Percentiles rank a stretch among this genome's conserved stretches.
Conservation (phyloP, 441 rosid species). For the Mallotus repandus region DNA sequence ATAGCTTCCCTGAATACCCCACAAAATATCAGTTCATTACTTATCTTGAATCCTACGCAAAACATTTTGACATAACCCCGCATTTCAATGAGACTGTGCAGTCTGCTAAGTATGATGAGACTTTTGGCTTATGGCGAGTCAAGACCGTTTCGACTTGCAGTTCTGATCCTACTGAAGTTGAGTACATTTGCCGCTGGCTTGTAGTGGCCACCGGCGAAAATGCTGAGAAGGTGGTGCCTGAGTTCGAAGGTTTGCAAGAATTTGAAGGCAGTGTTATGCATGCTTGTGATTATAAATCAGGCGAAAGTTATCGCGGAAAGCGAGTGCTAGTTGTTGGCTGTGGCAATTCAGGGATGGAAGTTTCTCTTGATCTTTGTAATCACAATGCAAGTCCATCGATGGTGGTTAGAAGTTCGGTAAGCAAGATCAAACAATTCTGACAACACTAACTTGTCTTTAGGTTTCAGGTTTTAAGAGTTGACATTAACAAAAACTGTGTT, state of each 20-base stretch:
- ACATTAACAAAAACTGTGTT: background rate
- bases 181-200: conserved; percentile 80
- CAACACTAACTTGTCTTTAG: background rate
- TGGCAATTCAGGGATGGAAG: conserved; percentile 95
- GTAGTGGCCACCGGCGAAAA: conserved; percentile 93
- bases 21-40: conserved; percentile 63
- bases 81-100: conserved; percentile 68
- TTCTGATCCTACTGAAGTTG: conserved; percentile 37
- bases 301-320: conserved; percentile 55
- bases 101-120: conserved; percentile 65
- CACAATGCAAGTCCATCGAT: conserved; percentile 64
- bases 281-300: conserved; percentile 74
- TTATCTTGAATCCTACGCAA: conserved; percentile 73
- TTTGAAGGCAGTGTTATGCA: conserved; percentile 62
- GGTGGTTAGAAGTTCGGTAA: conserved; percentile 84
- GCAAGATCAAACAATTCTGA: conserved; percentile 18
- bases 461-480: background rate
- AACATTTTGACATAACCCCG: conserved; percentile 56
- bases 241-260: conserved; percentile 61
- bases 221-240: conserved; percentile 74
- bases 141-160: conserved; percentile 40
- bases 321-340: conserved; percentile 82
- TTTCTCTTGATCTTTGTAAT: conserved; percentile 75
- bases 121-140: conserved; percentile 68
- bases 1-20: conserved; percentile 67